Percentiles rank a stretch among this genome's conserved stretches.
phyloP scores from a whole-genome alignment of 768 basidiomycete genomes.

The Leccinellum rugosiceps region DNA sequence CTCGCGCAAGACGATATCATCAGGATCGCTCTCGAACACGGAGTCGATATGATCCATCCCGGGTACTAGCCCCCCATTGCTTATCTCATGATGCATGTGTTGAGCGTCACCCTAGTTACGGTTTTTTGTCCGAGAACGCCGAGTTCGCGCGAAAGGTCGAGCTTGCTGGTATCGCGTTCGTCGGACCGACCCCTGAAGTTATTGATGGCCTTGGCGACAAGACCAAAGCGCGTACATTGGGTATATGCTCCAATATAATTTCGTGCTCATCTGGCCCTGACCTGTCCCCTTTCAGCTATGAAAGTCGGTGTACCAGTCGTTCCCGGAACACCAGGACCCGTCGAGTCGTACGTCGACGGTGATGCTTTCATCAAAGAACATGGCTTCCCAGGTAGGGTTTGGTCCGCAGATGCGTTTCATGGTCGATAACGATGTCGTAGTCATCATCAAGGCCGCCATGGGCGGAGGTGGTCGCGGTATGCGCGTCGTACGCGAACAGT shows the following conservation, averaged over 20 bases:
- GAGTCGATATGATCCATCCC: slow-evolving; percentile 99
- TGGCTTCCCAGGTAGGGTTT: slow-evolving; percentile 80
- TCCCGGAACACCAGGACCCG: slow-evolving; percentile 96
- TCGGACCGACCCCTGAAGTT: slow-evolving; percentile 92
- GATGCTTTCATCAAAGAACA: slow-evolving; percentile 90
- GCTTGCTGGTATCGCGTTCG: slow-evolving; percentile 94
- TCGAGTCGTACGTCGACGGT: slow-evolving; percentile 74
- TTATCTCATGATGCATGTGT: not conserved
- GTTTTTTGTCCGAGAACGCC: slow-evolving; percentile 97
- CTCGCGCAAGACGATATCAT: slow-evolving; percentile 98
- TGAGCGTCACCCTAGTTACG: slow-evolving; percentile 58
- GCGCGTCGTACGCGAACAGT: slow-evolving; percentile 95
- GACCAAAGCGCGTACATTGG: slow-evolving; percentile 91
- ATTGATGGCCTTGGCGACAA: slow-evolving; percentile 99
- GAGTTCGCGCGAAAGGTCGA: slow-evolving; percentile 97
- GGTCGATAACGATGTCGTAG: slow-evolving; percentile 35
- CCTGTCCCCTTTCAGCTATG: slow-evolving; percentile 55
- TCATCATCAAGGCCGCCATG: slow-evolving; percentile 99
- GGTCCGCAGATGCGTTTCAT: not conserved
- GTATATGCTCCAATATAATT: slow-evolving; percentile 36
- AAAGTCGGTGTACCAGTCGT: slow-evolving; percentile 93
- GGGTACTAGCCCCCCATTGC: slow-evolving; percentile 51
- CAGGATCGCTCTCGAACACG: slow-evolving; percentile 92
- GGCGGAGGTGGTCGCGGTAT: slow-evolving; percentile 98
- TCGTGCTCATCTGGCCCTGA: not conserved